Percentiles rank a stretch among this genome's conserved stretches.
Conservation (phyloP, 1,139 yeast species). For the Candida dubliniensis region DNA sequence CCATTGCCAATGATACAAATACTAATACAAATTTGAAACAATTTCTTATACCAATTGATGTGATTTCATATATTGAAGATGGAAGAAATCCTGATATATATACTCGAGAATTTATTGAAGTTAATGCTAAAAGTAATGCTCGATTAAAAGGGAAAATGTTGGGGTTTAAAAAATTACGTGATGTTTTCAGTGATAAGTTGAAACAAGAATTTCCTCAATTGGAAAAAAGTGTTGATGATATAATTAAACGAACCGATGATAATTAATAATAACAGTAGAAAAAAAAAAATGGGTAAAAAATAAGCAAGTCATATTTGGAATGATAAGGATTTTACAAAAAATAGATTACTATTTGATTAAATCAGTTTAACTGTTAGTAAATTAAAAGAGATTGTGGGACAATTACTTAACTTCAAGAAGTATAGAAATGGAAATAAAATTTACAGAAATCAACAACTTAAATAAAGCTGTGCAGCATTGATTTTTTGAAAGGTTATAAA, state of each 20-base stretch:
- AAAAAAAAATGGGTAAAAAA: too few species aligned
- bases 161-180: conserved; percentile 59
- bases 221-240: conserved; percentile 37
- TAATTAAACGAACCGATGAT: conserved; percentile 25
- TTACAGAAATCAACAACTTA: too few species aligned
- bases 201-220: conserved; percentile 77
- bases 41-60: conserved; percentile 70
- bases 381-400: too few species aligned
- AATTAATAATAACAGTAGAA: not conserved
- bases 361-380: too few species aligned
- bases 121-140: conserved; percentile 85
- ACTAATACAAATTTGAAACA: conserved; percentile 21
- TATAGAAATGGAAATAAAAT: too few species aligned
- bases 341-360: too few species aligned
- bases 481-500: too few species aligned
- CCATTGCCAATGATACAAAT: not conserved
- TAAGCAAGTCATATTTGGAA: too few species aligned
- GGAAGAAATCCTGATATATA: conserved; percentile 97
- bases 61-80: conserved; percentile 82
- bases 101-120: conserved; percentile 93
- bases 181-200: conserved; percentile 67
- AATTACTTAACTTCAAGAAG: too few species aligned
- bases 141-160: conserved; percentile 78
- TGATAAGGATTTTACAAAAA: too few species aligned
- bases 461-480: too few species aligned